Evolutionary conservation across 495 filamentous ascomycete species (phyloP).

Genomic region (Clavariopsis aquatica): DNA sequence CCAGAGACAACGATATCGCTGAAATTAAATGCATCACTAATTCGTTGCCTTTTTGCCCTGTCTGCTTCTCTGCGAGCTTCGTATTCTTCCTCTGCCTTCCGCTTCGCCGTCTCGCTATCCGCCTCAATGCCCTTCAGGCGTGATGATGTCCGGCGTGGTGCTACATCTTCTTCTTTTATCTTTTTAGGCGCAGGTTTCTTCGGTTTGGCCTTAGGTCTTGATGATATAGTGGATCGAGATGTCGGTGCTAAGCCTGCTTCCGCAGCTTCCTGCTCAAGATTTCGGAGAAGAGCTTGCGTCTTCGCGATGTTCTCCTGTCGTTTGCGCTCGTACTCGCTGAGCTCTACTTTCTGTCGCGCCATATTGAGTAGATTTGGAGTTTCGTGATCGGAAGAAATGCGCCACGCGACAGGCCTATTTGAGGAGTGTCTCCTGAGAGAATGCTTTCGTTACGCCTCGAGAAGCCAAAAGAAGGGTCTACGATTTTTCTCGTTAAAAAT

Average conservation of each 20-base stretch:
- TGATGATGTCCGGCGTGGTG: slow-evolving; percentile 65
- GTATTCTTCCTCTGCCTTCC: slow-evolving; percentile 75
- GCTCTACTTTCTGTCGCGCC: slow-evolving; percentile 41
- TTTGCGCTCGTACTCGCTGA: slow-evolving; percentile 69
- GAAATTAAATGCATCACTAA: slow-evolving; percentile 69
- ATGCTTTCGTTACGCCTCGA: background rate
- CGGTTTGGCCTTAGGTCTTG: slow-evolving; percentile 38
- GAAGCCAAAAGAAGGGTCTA: background rate
- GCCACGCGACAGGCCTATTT: too few species aligned
- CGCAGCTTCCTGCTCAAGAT: slow-evolving; percentile 53
- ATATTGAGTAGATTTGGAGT: slow-evolving; percentile 13
- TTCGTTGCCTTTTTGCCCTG: slow-evolving; percentile 68
- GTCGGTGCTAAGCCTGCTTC: slow-evolving; percentile 56
- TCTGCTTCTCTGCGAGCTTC: slow-evolving; percentile 62
- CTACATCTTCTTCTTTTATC: slow-evolving; percentile 49
- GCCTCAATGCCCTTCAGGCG: slow-evolving; percentile 66
- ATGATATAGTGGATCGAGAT: slow-evolving; percentile 38
- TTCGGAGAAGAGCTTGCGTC: slow-evolving; percentile 64
- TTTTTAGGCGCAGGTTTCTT: slow-evolving; percentile 56
- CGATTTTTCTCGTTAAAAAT: too few species aligned
- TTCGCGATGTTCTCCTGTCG: slow-evolving; percentile 73
- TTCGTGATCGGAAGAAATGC: too few species aligned
- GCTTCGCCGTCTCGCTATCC: slow-evolving; percentile 72
- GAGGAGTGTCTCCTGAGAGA: background rate
- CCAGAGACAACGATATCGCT: slow-evolving; percentile 80